A percentile compares a stretch with the other conserved stretches of the same genome.
phyloP scores from a whole-genome alignment of 257 asterid genomes.

The Gentiana macrophylla region DNA sequence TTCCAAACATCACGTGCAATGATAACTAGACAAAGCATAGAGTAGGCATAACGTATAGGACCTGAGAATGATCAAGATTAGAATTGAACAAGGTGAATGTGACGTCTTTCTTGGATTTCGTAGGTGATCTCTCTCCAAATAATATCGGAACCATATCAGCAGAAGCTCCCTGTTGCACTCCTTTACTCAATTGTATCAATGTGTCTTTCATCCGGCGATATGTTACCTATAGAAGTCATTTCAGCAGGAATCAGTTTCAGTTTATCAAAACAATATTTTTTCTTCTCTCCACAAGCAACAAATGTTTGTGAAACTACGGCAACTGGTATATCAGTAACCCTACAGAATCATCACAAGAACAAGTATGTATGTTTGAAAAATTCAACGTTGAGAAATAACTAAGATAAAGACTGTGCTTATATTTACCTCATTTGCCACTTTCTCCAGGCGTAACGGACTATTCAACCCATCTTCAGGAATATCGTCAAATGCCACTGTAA shows the following conservation, averaged over 20 bases:
- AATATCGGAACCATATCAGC: slow-evolving; percentile 85
- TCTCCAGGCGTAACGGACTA: slow-evolving; percentile 82
- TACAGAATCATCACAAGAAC: too few species aligned
- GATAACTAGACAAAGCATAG: not conserved
- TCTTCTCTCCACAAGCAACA: not conserved
- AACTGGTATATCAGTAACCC: too few species aligned
- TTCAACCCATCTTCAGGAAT: slow-evolving; percentile 92
- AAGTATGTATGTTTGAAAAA: not conserved
- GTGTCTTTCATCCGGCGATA: slow-evolving; percentile 92
- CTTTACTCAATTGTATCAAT: slow-evolving; percentile 74
- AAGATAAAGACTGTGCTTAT: not conserved
- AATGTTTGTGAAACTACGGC: not conserved
- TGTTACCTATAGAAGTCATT: slow-evolving; percentile 54
- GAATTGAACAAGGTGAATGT: slow-evolving; percentile 55
- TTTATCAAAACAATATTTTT: not conserved
- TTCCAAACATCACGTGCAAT: too few species aligned
- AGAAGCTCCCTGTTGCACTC: slow-evolving; percentile 88
- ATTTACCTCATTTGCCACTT: slow-evolving; percentile 86
- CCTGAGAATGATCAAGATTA: slow-evolving; percentile 93
- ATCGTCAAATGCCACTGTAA: slow-evolving; percentile 89
- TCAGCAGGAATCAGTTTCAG: not conserved
- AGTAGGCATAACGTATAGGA: slow-evolving; percentile 6
- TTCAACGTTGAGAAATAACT: slow-evolving; percentile 1
- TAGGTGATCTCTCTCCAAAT: slow-evolving; percentile 77
- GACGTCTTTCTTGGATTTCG: slow-evolving; percentile 54